Evolutionary conservation across 2,329 filamentous ascomycete species (phyloP), one percentile per base, ranked within the genome.

Genomic region (Diaporthe eres): DNA sequence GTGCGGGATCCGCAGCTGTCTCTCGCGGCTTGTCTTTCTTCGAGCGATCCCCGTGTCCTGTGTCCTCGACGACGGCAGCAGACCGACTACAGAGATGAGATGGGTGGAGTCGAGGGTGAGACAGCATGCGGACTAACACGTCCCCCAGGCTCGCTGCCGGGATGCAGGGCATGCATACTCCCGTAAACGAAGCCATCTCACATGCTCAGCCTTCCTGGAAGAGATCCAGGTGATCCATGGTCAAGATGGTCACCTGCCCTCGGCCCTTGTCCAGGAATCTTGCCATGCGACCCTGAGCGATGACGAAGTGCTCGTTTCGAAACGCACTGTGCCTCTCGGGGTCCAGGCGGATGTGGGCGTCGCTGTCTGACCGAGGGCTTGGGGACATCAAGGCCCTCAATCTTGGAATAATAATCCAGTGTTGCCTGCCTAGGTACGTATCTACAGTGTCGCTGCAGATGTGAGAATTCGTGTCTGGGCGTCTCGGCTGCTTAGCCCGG

Each of bases 251-350:
- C 65, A 68, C 47, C 65, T 51, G 65, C 65, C 37, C 65, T 53
- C 22, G 53, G 31, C 53, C 53, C 4, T 31, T 31, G 17, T 25
- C 31, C 44, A 31, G 63, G 12, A 25, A 68, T 53, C 22, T 25
- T 25, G 44, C 25, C 63, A 68, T 67, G 63, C 63, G 44, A 68
- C 63, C 47, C 63, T 68, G 61, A 37, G 19, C 31, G 15, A 68
- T 68, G 65, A 68, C 65, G 65, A 53, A 53, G 39, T 53, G 8
- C 10, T 39, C 12, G 47, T 53, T 53, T 68, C 34, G 63, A 37
- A 68, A 51, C 63, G 31, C 13, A 9, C 47, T 39, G 63, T 39
- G 63, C 44, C 44, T 17, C 39, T 31, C 42, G 34, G 42, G 61
- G 55, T 58, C 55, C 55, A 58, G 55, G 28, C 55, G 7, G 55